Evolutionary conservation across 768 basidiomycete species (phyloP).

Genomic region (Tylopilus plumbeoviolaceoides): DNA sequence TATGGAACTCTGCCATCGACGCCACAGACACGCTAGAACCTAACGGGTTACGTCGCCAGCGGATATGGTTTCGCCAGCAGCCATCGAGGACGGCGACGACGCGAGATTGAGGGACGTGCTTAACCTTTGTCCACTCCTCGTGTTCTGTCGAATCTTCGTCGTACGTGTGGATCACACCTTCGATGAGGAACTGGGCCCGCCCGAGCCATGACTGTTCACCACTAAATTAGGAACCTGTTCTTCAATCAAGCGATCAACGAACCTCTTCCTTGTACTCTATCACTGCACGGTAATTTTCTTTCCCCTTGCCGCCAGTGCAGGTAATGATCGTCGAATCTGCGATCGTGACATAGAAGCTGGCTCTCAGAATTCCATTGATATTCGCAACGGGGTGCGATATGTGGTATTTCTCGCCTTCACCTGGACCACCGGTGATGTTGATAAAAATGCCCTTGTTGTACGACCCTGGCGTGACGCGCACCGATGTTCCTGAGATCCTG

Average conservation of each 20-base stretch:
- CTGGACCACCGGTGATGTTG: slow-evolving; percentile 66
- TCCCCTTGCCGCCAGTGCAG: slow-evolving; percentile 63
- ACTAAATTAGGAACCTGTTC: background rate
- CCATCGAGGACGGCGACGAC: slow-evolving; percentile 85
- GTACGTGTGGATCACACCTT: slow-evolving; percentile 87
- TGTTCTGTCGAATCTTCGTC: slow-evolving; percentile 58
- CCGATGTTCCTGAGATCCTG: slow-evolving; percentile 81
- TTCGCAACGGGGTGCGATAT: slow-evolving; percentile 86
- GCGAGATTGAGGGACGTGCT: slow-evolving; percentile 79
- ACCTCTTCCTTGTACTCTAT: slow-evolving; percentile 98
- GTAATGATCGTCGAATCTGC: slow-evolving; percentile 77
- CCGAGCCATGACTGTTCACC: slow-evolving; percentile 77
- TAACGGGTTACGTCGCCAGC: slow-evolving; percentile 64
- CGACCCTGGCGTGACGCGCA: slow-evolving; percentile 79
- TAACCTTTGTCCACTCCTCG: slow-evolving; percentile 78
- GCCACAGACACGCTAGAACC: slow-evolving; percentile 45
- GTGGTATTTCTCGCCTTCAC: slow-evolving; percentile 77
- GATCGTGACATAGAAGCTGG: slow-evolving; percentile 88
- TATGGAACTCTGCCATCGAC: slow-evolving; percentile 48
- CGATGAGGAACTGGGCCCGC: slow-evolving; percentile 75
- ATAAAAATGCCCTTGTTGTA: slow-evolving; percentile 90
- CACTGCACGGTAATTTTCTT: slow-evolving; percentile 67
- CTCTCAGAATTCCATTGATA: slow-evolving; percentile 90
- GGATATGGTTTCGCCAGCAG: slow-evolving; percentile 78
- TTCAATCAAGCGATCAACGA: slow-evolving; percentile 22